Conservation (phyloP, 129 eudicot genomes). For the Artemisia annua region DNA sequence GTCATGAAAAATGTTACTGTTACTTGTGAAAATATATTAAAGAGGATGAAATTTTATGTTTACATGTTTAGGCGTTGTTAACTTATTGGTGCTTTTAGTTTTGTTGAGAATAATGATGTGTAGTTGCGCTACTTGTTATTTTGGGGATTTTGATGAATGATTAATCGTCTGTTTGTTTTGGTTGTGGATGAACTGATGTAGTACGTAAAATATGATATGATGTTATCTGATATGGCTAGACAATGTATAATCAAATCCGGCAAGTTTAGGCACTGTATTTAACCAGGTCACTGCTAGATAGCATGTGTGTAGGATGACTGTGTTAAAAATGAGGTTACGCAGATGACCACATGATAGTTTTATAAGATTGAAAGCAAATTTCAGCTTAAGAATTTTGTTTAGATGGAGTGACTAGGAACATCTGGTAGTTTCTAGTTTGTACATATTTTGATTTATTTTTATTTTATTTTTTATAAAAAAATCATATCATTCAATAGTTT, state of each 20-base stretch:
- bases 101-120: slow-evolving; percentile 1
- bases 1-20: neutral
- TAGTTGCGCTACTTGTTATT: neutral
- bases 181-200: neutral
- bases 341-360: too few relatives aligned
- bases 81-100: neutral
- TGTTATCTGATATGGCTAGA: neutral
- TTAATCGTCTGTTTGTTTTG: neutral
- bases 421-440: too few relatives aligned
- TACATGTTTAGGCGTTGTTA: neutral
- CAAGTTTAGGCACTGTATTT: neutral
- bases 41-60: neutral
- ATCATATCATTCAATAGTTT: too few relatives aligned
- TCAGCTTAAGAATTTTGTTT: too few relatives aligned
- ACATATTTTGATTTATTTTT: too few relatives aligned
- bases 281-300: neutral
- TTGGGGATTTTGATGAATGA: neutral
- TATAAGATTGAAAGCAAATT: too few relatives aligned
- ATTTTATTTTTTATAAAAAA: too few relatives aligned
- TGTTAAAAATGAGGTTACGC: neutral
- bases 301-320: neutral
- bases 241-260: neutral
- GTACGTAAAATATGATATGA: neutral
- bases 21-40: neutral
- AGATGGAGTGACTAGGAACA: too few relatives aligned